A percentile compares a stretch with the other conserved stretches of the same genome.
These are phyloP conservation scores for Globisporangium emineosum DNA, from an alignment of 352 stramenopile genomes.

Conservation along the genomic window DNA sequence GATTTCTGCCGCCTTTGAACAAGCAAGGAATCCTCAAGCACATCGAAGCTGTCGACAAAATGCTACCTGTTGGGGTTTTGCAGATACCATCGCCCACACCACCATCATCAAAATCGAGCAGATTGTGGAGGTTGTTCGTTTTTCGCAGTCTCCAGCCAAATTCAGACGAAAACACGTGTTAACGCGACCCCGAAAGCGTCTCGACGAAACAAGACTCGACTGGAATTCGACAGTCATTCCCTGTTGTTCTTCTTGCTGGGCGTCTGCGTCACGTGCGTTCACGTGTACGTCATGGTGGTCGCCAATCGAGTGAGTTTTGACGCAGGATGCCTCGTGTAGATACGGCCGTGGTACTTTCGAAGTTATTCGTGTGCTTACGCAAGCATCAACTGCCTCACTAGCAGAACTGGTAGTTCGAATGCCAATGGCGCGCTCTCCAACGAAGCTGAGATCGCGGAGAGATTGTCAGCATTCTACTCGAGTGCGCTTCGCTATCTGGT, in stretches of 20 bases:
- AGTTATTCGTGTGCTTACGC: slow-evolving; percentile 20
- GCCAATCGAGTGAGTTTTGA: not conserved
- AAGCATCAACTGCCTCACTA: slow-evolving; percentile 20
- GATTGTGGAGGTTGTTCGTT: not conserved
- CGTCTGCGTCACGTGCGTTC: not conserved
- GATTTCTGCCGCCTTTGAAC: not conserved
- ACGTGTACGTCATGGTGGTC: not conserved
- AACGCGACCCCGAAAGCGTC: not conserved
- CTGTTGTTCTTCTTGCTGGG: slow-evolving; percentile 7
- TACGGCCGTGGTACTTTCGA: slow-evolving; percentile 24
- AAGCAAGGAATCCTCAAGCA: slow-evolving; percentile 1
- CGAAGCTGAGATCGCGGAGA: not conserved
- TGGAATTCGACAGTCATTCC: not conserved
- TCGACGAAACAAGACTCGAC: not conserved
- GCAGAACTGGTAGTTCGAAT: not conserved
- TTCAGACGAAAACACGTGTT: not conserved
- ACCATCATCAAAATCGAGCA: not conserved
- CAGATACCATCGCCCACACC: not conserved
- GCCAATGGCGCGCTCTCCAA: not conserved
- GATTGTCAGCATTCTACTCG: slow-evolving; percentile 11
- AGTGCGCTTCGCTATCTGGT: slow-evolving; percentile 17
- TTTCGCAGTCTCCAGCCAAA: not conserved
- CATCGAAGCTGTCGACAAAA: not conserved
- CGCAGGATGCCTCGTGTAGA: slow-evolving; percentile 8
- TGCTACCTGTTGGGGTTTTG: not conserved